These are phyloP conservation scores for Trichothecium sympodiale DNA, from an alignment of 2,329 filamentous ascomycete species.

Conservation along the genomic window DNA sequence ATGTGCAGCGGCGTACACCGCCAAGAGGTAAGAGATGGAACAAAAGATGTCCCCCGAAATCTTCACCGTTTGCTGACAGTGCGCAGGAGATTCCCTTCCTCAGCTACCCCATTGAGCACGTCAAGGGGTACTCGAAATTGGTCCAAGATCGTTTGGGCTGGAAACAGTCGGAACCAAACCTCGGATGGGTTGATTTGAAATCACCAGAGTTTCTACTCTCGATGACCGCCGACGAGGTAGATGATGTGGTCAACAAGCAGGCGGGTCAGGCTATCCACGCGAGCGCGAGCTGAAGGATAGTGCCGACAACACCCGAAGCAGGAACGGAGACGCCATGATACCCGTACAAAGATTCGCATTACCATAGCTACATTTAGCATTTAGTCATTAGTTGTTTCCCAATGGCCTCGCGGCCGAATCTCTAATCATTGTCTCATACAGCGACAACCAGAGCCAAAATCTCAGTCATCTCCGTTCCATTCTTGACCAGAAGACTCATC, in stretches of 20 bases:
- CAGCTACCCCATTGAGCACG: constrained; percentile 23
- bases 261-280: constrained; percentile 4
- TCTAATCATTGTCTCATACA: no score
- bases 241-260: background rate
- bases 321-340: no score
- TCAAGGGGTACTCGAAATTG: constrained; percentile 22
- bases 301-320: no score
- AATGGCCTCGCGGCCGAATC: no score
- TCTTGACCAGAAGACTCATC: constrained; percentile 44
- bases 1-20: constrained; percentile 24
- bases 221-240: no score
- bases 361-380: no score
- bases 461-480: constrained; percentile 41
- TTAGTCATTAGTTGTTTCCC: no score
- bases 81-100: constrained; percentile 12
- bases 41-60: background rate
- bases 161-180: constrained; percentile 26
- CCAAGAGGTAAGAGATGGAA: constrained; percentile 13
- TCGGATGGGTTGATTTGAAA: constrained; percentile 27
- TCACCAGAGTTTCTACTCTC: constrained; percentile 18
- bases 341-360: background rate
- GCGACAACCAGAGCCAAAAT: no score
- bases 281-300: constrained; percentile 2
- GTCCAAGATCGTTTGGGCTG: constrained; percentile 25
- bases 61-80: no score